A percentile compares a stretch with the other conserved stretches of the same genome.
phyloP scores from a whole-genome alignment of 2,329 filamentous ascomycete genomes.

The Diaporthe destruens region DNA sequence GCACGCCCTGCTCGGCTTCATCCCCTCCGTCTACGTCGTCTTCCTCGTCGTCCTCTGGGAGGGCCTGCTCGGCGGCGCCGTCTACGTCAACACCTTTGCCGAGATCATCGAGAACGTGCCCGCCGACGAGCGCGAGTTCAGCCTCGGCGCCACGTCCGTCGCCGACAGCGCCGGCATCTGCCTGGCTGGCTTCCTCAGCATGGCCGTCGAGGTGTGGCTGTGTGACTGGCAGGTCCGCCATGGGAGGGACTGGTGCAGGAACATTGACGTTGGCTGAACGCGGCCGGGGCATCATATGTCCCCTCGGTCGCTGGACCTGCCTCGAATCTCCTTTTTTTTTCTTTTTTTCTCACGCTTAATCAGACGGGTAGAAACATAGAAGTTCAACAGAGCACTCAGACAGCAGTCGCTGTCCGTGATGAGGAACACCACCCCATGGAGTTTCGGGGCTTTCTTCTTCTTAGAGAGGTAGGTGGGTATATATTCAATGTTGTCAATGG shows the following conservation, averaged over 20 bases:
- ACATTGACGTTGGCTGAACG: constrained; percentile 58
- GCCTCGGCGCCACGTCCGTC: constrained; percentile 88
- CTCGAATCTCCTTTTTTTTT: too few relatives aligned
- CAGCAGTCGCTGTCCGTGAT: background rate
- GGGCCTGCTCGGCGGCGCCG: constrained; percentile 87
- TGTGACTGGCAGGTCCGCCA: constrained; percentile 88
- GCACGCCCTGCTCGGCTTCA: constrained; percentile 83
- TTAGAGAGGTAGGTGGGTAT: background rate
- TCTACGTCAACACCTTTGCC: constrained; percentile 97
- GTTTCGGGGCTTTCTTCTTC: background rate
- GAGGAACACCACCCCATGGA: background rate
- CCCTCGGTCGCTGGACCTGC: too few relatives aligned
- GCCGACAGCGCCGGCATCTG: constrained; percentile 94
- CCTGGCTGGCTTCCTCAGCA: constrained; percentile 85
- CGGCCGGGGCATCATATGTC: background rate
- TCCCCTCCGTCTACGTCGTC: constrained; percentile 88
- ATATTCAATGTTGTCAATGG: background rate
- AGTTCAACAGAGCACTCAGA: background rate
- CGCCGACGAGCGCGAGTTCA: constrained; percentile 87
- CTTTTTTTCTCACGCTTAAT: background rate
- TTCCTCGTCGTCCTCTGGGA: constrained; percentile 94
- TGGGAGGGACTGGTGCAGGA: constrained; percentile 80
- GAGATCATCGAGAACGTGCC: constrained; percentile 90
- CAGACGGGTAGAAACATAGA: background rate
- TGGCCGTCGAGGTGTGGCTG: constrained; percentile 82